Evolutionary conservation across 768 basidiomycete species (phyloP), one percentile per base, ranked within the genome.

Genomic region (Kwoniella shandongensis): DNA sequence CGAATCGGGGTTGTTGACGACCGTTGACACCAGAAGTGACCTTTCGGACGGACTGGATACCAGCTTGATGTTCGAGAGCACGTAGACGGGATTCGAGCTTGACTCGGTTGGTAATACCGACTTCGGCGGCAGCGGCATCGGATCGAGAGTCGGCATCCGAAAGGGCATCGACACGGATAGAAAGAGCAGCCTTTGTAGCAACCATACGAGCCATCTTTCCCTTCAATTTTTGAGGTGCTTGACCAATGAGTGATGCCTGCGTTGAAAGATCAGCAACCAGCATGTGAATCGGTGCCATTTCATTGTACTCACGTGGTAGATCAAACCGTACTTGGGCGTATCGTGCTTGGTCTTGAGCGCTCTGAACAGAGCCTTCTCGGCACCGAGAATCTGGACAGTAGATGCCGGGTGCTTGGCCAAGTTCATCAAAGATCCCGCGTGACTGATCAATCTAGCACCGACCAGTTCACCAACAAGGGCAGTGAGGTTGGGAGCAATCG

Each of bases 171-270:
- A 98, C 91, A 77, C 96, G 94, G 69, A 96, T 91, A 4, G 94
- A 94, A 13, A 99, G 85, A 1, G 96, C 89, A 3, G 94, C 86
- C 81, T 99, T 99, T 45, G 96, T 98, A 46, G 96, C 93, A 27
- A 98, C 91, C 96, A 99, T 99, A 71, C 96, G 89, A 20, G 96
- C 96, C 96, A 98, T 98, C 87, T 97, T 99, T 69, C 94, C 94
- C 82, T 98, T 99, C 65, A 97, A 83, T 79, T 97, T 97, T 57
- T 91, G 91, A 39, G 94, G 91, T 44, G 94, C 93, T 81, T 96
- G 92, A 30, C 94, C 94, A 65, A 98, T 88, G 52, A 99, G 82
- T 1, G 92, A 96, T 36, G 94, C 91, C 88, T 90, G 53, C 6
- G 35, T 51, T 56, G 47, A 45, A 4, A 13, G 45, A 30, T 54